Conservation (phyloP, 108 stramenopile genomes). For the Skeletonema grethae region DNA sequence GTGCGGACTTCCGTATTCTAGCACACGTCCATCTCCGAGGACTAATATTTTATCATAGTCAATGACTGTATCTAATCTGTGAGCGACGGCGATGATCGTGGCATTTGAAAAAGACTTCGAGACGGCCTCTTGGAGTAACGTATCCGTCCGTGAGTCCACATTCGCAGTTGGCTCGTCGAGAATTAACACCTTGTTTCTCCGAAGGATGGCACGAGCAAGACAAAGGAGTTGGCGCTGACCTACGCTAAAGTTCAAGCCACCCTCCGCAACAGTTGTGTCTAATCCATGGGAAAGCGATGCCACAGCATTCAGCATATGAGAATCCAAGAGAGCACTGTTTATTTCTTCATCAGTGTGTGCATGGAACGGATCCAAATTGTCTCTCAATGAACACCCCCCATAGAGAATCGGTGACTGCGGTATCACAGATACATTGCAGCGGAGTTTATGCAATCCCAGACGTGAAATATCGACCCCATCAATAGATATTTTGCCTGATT, state of each 20-base stretch:
- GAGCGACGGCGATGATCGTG: constrained; percentile 94
- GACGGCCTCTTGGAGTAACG: constrained; percentile 83
- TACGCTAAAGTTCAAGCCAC: constrained; percentile 90
- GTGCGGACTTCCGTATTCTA: constrained; percentile 88
- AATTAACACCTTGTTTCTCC: constrained; percentile 77
- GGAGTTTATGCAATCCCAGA: constrained; percentile 86
- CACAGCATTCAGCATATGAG: constrained; percentile 74
- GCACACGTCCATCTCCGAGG: constrained; percentile 82
- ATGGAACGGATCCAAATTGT: constrained; percentile 94
- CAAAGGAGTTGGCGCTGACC: constrained; percentile 96
- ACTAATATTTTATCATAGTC: constrained; percentile 91
- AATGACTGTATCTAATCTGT: constrained; percentile 92
- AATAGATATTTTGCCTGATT: constrained; percentile 75
- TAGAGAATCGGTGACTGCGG: constrained; percentile 94
- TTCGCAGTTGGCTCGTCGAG: constrained; percentile 94
- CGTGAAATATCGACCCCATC: constrained; percentile 85
- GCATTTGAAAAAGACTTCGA: constrained; percentile 65
- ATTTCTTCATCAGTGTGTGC: constrained; percentile 58
- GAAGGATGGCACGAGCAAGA: constrained; percentile 90
- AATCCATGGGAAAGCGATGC: constrained; percentile 65
- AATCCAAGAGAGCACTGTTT: constrained; percentile 55
- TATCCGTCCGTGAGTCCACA: constrained; percentile 86
- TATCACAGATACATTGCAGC: constrained; percentile 87
- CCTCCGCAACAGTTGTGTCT: constrained; percentile 82
- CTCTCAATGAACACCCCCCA: constrained; percentile 87